These are phyloP conservation scores for Amanita subjunquillea DNA, from an alignment of 768 basidiomycete genomes.

Conservation along the genomic window DNA sequence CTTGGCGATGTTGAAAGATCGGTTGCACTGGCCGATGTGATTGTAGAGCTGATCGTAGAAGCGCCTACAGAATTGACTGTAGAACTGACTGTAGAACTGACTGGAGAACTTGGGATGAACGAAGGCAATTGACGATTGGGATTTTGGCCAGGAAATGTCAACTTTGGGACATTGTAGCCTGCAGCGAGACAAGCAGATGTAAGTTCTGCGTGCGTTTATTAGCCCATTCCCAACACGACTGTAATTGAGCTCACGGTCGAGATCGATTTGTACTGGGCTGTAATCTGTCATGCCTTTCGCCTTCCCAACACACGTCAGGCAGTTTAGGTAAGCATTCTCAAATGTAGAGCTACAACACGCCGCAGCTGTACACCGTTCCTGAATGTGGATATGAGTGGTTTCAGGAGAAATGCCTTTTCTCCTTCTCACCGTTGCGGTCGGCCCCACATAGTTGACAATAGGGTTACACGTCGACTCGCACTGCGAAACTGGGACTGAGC, in stretches of 20 bases:
- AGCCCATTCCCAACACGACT: neutral
- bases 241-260: neutral
- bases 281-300: neutral
- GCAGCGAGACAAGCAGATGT: neutral
- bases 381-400: neutral
- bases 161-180: conserved; percentile 12
- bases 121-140: conserved; percentile 14
- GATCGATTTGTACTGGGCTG: neutral
- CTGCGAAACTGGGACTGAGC: neutral
- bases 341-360: neutral
- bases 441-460: neutral
- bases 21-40: neutral
- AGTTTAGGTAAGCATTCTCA: neutral
- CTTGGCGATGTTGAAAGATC: neutral
- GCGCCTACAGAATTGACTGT: neutral
- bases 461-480: neutral
- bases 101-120: conserved; percentile 2
- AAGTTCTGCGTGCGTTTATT: neutral
- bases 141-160: conserved; percentile 20
- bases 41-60: neutral
- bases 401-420: neutral
- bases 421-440: neutral
- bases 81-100: neutral
- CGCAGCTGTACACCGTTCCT: neutral
- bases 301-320: conserved; percentile 2